Base-by-base conservation (phyloP, 257 asterid species). In the Solanum clarkiae region DNA sequence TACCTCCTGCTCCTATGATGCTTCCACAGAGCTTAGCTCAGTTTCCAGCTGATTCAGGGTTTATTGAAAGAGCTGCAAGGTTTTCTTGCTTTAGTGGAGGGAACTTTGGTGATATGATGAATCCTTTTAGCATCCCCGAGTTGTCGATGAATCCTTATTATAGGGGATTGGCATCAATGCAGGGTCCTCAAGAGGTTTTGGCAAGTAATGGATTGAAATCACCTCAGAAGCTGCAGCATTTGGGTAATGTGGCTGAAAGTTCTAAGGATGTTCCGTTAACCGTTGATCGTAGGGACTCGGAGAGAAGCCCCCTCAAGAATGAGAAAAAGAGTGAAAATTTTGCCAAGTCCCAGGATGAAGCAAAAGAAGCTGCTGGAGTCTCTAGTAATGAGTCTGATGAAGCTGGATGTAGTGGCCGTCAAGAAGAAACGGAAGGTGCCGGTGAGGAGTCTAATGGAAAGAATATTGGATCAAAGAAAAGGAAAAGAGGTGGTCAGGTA, bases 1-100 rank as follows among this genome's bases (percentile, higher is more conserved):
- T 91, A 22, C 93, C 96, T 1, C 74, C 92, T 47, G 86, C 88
- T 83, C 88, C 95, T 6, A 92, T 90, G 57, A 84, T 92, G 92
- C 84, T 90, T 55, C 93, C 95, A 81, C 96, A 88, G 75, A 91
- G 90, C 69, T 87, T 92, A 85, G 92, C 95, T 72, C 94, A 93
- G 54, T 93, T 95, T 86, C 99, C 98, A 0, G 91, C 97, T 68
- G 98, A 95, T 91, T 93, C 93, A 1, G 98, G 90, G 26, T 95
- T 93, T 83, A 94, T 95, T 7, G 98, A 95, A 86, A 87, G 99
- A 88, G 99, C 99, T 4, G 98, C 98, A 3, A 91, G 96, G 86
- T 93, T 90, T 86, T 97, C 99, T 5, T 93, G 98, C 92, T 97
- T 97, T 70, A 85, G 92, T 86, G 94, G 97, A 85, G 99, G 96